phyloP scores from a whole-genome alignment of 345 rosid species.

The Eutrema heterophyllum region DNA sequence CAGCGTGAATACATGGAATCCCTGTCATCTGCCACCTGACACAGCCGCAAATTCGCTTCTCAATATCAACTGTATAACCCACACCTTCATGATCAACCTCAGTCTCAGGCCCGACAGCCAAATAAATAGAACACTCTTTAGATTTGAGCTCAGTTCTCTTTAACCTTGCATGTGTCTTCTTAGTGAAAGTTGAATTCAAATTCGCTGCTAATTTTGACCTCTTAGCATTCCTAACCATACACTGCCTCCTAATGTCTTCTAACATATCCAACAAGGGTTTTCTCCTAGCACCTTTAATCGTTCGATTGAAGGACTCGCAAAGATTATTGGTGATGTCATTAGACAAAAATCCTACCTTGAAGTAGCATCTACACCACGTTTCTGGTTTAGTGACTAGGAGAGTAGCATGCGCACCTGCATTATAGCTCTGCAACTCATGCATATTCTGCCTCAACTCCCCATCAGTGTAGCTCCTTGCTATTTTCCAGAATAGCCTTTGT shows the following conservation, averaged over 20 bases:
- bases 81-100: no score
- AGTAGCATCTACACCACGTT: not conserved
- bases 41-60: no score
- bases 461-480: not conserved
- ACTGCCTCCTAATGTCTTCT: not conserved
- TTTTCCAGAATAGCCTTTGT: no score
- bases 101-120: no score
- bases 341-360: not conserved
- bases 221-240: not conserved
- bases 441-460: not conserved
- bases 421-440: not conserved
- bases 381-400: not conserved
- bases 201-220: not conserved
- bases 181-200: no score
- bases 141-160: no score
- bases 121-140: no score
- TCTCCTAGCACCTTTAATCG: not conserved
- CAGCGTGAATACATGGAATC: no score
- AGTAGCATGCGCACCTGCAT: not conserved
- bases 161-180: no score
- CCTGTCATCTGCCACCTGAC: no score
- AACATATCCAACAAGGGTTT: not conserved
- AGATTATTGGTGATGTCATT: not conserved
- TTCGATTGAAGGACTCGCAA: not conserved
- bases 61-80: no score